These are phyloP conservation scores for Diaporthe sp. DNA, from an alignment of 2,329 filamentous ascomycete genomes.

Conservation along the genomic window DNA sequence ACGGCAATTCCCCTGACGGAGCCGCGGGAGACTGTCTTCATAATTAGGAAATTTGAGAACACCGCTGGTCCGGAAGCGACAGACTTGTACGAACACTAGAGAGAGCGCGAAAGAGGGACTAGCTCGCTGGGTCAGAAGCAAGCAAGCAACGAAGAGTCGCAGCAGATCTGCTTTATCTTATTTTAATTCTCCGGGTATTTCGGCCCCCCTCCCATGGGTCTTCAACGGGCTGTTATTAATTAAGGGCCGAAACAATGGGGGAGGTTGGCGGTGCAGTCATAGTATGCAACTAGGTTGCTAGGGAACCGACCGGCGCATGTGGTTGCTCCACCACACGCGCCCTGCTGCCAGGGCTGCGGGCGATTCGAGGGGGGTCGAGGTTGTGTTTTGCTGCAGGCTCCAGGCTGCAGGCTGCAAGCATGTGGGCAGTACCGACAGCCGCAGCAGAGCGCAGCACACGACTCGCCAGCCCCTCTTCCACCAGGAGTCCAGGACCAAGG, in stretches of 20 bases:
- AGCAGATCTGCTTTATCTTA: slow-evolving; percentile 24
- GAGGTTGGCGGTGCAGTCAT: slow-evolving; percentile 30
- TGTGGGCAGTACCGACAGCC: slow-evolving; percentile 24
- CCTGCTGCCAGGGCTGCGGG: slow-evolving; percentile 12
- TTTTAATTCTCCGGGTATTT: slow-evolving; percentile 10
- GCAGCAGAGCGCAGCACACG: neutral
- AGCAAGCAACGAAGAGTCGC: slow-evolving; percentile 14
- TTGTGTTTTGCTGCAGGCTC: neutral
- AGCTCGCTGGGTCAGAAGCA: slow-evolving; percentile 6
- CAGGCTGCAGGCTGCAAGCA: neutral
- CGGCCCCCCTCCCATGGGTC: neutral
- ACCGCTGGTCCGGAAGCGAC: slow-evolving; percentile 24
- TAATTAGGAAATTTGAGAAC: slow-evolving; percentile 17
- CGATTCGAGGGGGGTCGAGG: neutral
- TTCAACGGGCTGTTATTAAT: slow-evolving; percentile 13
- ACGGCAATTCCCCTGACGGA: slow-evolving; percentile 27
- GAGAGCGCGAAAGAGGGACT: slow-evolving; percentile 8
- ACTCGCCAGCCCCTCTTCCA: slow-evolving; percentile 1
- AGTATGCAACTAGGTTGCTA: slow-evolving; percentile 17
- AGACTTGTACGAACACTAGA: slow-evolving; percentile 17
- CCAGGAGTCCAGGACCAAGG: slow-evolving; percentile 1
- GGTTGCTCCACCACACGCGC: slow-evolving; percentile 26
- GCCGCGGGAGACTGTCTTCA: slow-evolving; percentile 21
- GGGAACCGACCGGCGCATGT: neutral
- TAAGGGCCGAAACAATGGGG: slow-evolving; percentile 31